Evolutionary conservation across 2,329 filamentous ascomycete genomes (phyloP).

Genomic region (Calonectria montana): DNA sequence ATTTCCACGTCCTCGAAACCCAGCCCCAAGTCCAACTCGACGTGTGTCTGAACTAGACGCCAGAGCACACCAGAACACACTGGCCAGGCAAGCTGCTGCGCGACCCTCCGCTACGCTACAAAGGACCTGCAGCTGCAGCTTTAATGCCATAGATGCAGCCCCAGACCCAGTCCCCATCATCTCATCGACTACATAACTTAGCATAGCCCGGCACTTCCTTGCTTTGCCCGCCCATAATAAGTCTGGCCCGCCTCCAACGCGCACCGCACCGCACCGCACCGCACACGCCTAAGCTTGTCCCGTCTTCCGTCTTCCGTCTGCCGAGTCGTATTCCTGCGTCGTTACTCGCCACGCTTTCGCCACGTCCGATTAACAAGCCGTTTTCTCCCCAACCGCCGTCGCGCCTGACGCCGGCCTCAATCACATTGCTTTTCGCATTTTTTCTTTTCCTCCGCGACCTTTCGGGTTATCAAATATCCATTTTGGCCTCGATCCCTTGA

Average conservation of each 20-base stretch:
- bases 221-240: slow-evolving; percentile 28
- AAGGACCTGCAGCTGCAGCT: slow-evolving; percentile 41
- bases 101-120: slow-evolving; percentile 15
- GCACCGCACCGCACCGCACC: slow-evolving; percentile 15
- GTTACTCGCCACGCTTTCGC: slow-evolving; percentile 19
- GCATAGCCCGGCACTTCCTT: slow-evolving; percentile 12
- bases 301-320: slow-evolving; percentile 25
- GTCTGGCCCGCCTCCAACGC: slow-evolving; percentile 27
- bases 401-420: neutral
- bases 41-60: neutral
- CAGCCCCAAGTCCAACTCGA: slow-evolving; percentile 16
- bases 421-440: slow-evolving; percentile 19
- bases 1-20: slow-evolving; percentile 9
- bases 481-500: slow-evolving; percentile 19
- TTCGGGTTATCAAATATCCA: slow-evolving; percentile 1
- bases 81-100: neutral
- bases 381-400: slow-evolving; percentile 6
- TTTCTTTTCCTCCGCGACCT: neutral
- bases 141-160: slow-evolving; percentile 36
- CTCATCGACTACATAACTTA: slow-evolving; percentile 6
- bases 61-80: neutral
- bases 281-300: slow-evolving; percentile 21
- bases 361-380: slow-evolving; percentile 20
- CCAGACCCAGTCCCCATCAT: slow-evolving; percentile 15
- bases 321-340: slow-evolving; percentile 16